Base-by-base conservation (phyloP, 2,329 filamentous ascomycete species). In the Amphichorda felina region DNA sequence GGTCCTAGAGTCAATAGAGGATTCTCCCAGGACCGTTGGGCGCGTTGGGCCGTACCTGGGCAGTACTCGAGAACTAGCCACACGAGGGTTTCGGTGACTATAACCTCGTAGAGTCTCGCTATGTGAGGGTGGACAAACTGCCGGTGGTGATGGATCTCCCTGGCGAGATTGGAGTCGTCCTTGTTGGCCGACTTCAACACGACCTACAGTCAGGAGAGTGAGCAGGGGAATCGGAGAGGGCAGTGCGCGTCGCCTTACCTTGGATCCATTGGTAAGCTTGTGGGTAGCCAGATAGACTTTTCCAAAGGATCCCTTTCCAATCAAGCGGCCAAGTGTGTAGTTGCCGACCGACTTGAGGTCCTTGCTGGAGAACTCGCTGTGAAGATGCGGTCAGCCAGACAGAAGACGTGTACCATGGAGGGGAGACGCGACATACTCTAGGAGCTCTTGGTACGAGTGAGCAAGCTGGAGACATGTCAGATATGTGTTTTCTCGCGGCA, bases 61-160 rank as follows among this genome's bases (percentile, higher is more conserved):
- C 91, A 98, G 56, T 94, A 98, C 63, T 98, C 91, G 50, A 98
- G 65, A 21, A 93, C 91, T 51, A 98, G 71, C 91, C 91, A 98
- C 35, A 98, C 93, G 56, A 96, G 60, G 34, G 68, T 79, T 61
- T 98, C 91, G 2, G 91, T 98, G 42, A 98, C 88, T 49, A 98
- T 94, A 40, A 98, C 89, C 65, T 98, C 91, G 66, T 98, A 96
- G 16, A 98, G 68, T 34, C 91, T 76, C 31, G 91, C 88, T 49
- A 98, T 98, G 61, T 98, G 91, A 16, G 91, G 91, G 53, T 98
- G 91, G 44, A 94, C 73, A 59, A 98, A 95, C 59, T 98, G 91
- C 46, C 91, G 83, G 57, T 98, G 91, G 56, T 98, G 91, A 58
- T 98, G 91, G 48, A 98, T 98, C 58, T 98, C 91, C 48, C 91